Evolutionary conservation across 495 filamentous ascomycete species (phyloP), one percentile per base, ranked within the genome.

Genomic region (Cercophora scortea): DNA sequence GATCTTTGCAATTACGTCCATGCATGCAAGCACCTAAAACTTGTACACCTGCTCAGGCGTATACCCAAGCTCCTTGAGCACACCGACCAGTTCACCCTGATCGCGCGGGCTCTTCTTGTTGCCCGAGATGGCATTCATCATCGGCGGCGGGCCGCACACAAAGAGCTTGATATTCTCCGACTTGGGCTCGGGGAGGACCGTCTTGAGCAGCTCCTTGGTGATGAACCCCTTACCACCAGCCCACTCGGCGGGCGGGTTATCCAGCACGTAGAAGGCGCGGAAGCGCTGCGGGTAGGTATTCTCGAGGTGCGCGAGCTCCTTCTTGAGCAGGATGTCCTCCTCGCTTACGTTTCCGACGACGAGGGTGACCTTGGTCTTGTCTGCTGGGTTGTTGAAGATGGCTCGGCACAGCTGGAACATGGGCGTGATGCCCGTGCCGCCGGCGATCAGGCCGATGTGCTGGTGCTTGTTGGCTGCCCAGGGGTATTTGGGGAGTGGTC

Each of bases 11-110:
- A n/a, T n/a, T n/a, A n/a, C n/a, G n/a, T n/a, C n/a, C n/a, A n/a
- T n/a, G n/a, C n/a, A n/a, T n/a, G n/a, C n/a, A n/a, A n/a, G n/a
- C 42, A 10, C 8, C 15, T 70, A 98, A 68, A 98, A 98, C 79
- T 98, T 98, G 77, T 87, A 97, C 25, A 98, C 94, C 77, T 98
- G 94, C 43, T 96, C 93, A 72, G 88, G 77, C 51, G 62, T 78
- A 74, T 96, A 98, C 15, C 93, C 93, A 47, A 98, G 71, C 66
- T 97, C 90, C 79, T 90, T 87, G 61, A 98, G 71, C 58, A 83
- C 67, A 51, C 93, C 93, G 6, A 71, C 71, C 39, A 98, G 72
- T 78, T 97, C 93, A 43, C 93, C 93, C 72, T 98, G 93, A 63
- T 98, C 91, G 54, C 77, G 72, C 9, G 92, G 92, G 64, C 84